A percentile compares a stretch with the other conserved stretches of the same genome.
Evolutionary conservation across 345 rosid species (phyloP).

Genomic region (Eucalyptus camaldulensis): DNA sequence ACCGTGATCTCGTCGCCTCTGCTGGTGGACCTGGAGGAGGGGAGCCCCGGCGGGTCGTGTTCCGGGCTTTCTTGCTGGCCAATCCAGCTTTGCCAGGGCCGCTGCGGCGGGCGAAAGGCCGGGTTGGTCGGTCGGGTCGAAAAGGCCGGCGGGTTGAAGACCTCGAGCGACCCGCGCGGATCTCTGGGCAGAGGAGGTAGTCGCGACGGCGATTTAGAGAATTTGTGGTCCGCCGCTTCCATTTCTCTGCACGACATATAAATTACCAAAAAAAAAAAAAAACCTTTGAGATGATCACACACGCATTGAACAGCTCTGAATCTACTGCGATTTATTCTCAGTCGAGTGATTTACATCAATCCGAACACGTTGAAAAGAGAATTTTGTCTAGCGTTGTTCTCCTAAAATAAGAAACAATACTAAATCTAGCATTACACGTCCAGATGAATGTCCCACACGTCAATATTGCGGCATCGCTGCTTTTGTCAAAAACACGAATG

Average conservation of each 20-base stretch:
- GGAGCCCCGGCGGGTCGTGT: constrained; percentile 1
- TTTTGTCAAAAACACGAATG: neutral
- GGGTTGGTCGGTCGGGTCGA: constrained; percentile 45
- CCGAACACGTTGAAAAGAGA: neutral
- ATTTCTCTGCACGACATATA: neutral
- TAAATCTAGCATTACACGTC: neutral
- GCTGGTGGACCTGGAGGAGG: constrained; percentile 7
- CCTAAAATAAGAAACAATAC: neutral
- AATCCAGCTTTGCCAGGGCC: constrained; percentile 36
- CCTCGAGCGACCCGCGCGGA: constrained; percentile 79
- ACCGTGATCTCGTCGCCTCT: constrained; percentile 32
- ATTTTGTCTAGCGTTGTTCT: neutral
- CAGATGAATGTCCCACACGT: neutral
- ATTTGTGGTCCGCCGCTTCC: neutral
- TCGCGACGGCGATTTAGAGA: neutral
- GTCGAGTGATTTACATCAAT: neutral
- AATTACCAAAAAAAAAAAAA: neutral
- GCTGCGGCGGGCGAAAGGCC: constrained; percentile 24
- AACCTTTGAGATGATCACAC: neutral
- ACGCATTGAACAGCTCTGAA: neutral
- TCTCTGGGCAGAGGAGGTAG: constrained; percentile 36
- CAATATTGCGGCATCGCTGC: neutral
- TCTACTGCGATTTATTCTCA: neutral
- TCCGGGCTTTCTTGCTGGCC: constrained; percentile 19
- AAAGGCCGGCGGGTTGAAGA: constrained; percentile 56